Evolutionary conservation across 2,329 filamentous ascomycete genomes (phyloP), one percentile per base, ranked within the genome.

Genomic region (Cytospora schulzeri): DNA sequence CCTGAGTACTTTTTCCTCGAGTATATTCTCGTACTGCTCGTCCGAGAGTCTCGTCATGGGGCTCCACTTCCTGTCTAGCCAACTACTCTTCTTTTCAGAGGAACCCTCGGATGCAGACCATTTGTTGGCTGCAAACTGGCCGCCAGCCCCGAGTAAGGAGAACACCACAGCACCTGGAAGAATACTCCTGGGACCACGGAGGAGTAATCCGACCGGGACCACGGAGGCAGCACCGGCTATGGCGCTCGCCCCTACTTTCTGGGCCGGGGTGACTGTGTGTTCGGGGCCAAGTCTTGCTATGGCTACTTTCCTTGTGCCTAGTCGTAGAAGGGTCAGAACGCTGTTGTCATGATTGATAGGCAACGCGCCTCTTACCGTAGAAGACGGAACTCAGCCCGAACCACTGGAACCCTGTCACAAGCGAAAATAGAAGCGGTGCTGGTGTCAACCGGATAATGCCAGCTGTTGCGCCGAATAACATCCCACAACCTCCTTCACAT

Each of bases 371-470:
- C 85, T 72, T 80, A 88, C 90, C 88, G 83, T 88, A 94, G 74
- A 89, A 97, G 19, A 86, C 90, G 55, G 85, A 86, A 41, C 92
- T 92, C 48, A 96, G 83, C 51, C 86, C 83, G 76, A 92, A 92
- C 86, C 91, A 97, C 77, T 96, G 92, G 50, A 91, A 80, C 22
- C 91, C 90, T 26, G 89, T 88, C 45, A 88, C 83, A 15, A 89
- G 70, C 0, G 91, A 89, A 77, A 92, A 94, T 8, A 94, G 76
- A 2, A 87, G 82, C 4, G 91, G 88, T 17, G 84, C 85, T 26
- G 80, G 82, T 22, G 89, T 89, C 64, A 57, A 62, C 4, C 87
- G 84, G 56, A 93, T 76, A 55, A 96, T 89, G 31, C 92, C 93
- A 41, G 85, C 83, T 57, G 89, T 84, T 59, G 90, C 88, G 41